Evolutionary conservation across 805 yeast genomes (phyloP), one percentile per base, ranked within the genome.

Genomic region (Cyberlindnera euphorbiae): DNA sequence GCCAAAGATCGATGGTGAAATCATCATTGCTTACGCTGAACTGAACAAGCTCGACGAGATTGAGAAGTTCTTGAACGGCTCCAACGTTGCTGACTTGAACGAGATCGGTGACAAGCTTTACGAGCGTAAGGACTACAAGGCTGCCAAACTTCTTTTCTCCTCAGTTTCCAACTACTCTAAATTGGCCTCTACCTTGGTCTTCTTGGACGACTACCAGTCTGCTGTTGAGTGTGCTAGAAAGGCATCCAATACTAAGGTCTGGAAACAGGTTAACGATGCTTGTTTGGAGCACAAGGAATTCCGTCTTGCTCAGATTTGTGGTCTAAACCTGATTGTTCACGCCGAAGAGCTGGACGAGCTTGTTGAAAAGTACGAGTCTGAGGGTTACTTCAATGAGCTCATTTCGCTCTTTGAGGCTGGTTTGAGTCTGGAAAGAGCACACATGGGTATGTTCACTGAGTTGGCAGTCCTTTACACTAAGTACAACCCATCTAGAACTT

Each of bases 401-500:
- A 85, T 90, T 46, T 77, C 96, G 13, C 75, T 93, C 54, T 87
- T 93, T 54, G 98, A 93, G 64, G 90, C 88, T 53, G 97, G 97
- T 47, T 73, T 93, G 42, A 94, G 96, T 28, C 73, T 93, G 50
- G 98, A 93, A 70, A 84, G 98, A 62, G 98, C 98, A 26, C 98
- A 93, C 60, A 93, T 93, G 98, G 98, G 97, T 52, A 90, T 93
- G 97, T 93, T 93, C 62, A 93, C 98, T 9, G 97, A 89, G 64
- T 73, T 93, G 52, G 96, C 97, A 16, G 73, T 85, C 32, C 70
- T 93, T 50, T 93, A 90, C 67, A 75, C 94, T 47, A 90, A 89
- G 62, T 93, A 89, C 65, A 76, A 78, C 44, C 96, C 97, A 19
- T 84, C 79, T 34, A 82, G 79, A 64, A 84, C 94, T 37, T 84